Conservation (phyloP, 2,329 filamentous ascomycete genomes). For the Phaeosphaeria sp. region DNA sequence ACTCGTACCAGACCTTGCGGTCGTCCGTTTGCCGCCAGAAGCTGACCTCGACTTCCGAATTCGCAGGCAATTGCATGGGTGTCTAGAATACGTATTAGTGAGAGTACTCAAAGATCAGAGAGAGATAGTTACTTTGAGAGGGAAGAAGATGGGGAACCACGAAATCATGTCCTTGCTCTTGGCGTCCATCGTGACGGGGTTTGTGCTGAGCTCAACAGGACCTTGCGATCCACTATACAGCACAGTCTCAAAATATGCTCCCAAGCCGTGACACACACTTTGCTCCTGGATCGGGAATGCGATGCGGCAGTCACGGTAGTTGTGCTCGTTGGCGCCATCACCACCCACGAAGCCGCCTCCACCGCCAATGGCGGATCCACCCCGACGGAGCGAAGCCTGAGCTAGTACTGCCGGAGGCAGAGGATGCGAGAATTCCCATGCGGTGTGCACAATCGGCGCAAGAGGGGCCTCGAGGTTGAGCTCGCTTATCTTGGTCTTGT, state of each 20-base stretch:
- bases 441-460: slow-evolving; percentile 68
- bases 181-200: slow-evolving; percentile 86
- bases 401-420: slow-evolving; percentile 66
- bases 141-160: slow-evolving; percentile 99
- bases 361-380: slow-evolving; percentile 71
- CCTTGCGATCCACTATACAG: slow-evolving; percentile 70
- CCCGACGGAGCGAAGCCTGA: slow-evolving; percentile 63
- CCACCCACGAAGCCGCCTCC: slow-evolving; percentile 77
- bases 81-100: slow-evolving; percentile 60
- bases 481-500: slow-evolving; percentile 39
- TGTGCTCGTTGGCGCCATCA: slow-evolving; percentile 88
- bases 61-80: slow-evolving; percentile 83
- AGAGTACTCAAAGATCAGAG: neutral
- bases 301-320: slow-evolving; percentile 78
- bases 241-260: slow-evolving; percentile 96
- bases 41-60: slow-evolving; percentile 84
- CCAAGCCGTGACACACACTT: slow-evolving; percentile 88
- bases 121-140: slow-evolving; percentile 72
- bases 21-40: slow-evolving; percentile 98
- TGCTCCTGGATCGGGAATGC: slow-evolving; percentile 79
- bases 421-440: slow-evolving; percentile 83
- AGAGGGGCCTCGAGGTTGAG: slow-evolving; percentile 41
- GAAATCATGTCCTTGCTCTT: slow-evolving; percentile 99
- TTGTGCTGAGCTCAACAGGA: slow-evolving; percentile 86
- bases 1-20: slow-evolving; percentile 97